These are phyloP conservation scores for Triticum timopheevii DNA, from an alignment of 176 grass and related monocot genomes.

Conservation along the genomic window DNA sequence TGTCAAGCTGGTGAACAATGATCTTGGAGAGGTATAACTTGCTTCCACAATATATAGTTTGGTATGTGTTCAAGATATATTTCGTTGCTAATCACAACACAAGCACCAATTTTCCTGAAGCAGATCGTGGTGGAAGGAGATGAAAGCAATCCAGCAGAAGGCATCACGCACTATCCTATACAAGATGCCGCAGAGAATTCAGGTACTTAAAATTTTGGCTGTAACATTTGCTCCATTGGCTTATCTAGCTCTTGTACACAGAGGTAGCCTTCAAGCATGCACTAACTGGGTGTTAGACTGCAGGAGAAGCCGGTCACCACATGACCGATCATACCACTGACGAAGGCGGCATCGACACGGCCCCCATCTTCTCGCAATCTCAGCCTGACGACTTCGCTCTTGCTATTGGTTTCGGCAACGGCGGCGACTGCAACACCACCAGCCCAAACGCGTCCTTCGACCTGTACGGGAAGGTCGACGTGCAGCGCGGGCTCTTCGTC, in stretches of 20 bases:
- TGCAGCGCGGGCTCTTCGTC: constrained; percentile 61
- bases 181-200: constrained; percentile 48
- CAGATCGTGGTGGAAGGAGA: constrained; percentile 70
- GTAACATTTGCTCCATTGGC: background rate
- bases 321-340: constrained; percentile 46
- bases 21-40: constrained; percentile 69
- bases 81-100: background rate
- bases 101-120: constrained; percentile 1
- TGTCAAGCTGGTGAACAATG: constrained; percentile 65
- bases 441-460: constrained; percentile 36
- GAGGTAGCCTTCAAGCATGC: background rate
- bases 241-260: background rate
- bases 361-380: constrained; percentile 74
- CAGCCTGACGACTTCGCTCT: constrained; percentile 56
- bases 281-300: constrained; percentile 79
- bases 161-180: constrained; percentile 56
- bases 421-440: constrained; percentile 1
- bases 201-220: constrained; percentile 54
- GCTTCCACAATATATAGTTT: background rate
- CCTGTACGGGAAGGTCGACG: constrained; percentile 62
- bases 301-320: constrained; percentile 87
- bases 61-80: background rate
- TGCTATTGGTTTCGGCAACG: constrained; percentile 24
- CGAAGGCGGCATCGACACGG: constrained; percentile 31
- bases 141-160: constrained; percentile 40